Conservation (phyloP, 129 eudicot genomes). For the Helianthus annuus region DNA sequence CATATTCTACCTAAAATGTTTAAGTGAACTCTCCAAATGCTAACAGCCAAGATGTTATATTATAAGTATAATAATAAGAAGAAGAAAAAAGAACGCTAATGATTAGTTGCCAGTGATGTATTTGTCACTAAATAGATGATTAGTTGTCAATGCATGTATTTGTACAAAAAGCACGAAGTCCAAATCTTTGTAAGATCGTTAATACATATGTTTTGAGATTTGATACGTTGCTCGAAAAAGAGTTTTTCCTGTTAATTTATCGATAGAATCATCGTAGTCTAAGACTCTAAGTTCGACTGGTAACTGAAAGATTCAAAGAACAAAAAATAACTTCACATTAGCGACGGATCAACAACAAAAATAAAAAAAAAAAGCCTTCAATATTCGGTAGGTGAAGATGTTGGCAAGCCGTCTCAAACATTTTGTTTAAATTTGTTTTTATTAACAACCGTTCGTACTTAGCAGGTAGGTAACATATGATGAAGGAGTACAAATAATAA, state of each 20-base stretch:
- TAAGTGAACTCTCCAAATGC: slow-evolving; percentile 15
- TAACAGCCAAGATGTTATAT: neutral
- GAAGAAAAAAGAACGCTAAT: neutral
- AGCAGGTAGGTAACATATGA: neutral
- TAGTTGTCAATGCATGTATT: slow-evolving; percentile 5
- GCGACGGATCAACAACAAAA: neutral
- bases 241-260: neutral
- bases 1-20: slow-evolving; percentile 3
- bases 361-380: neutral
- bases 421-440: neutral
- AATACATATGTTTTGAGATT: neutral
- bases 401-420: neutral
- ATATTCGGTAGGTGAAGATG: neutral
- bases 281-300: neutral
- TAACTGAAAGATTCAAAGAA: neutral
- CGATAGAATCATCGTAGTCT: neutral
- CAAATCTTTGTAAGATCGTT: neutral
- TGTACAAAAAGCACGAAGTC: neutral
- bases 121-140: neutral
- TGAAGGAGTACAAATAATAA: too few species aligned
- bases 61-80: neutral
- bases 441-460: neutral
- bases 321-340: neutral
- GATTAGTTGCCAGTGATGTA: slow-evolving; percentile 7
- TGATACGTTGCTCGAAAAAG: neutral